Evolutionary conservation across 768 basidiomycete genomes (phyloP).

Genomic region (Kondoa subrosea): DNA sequence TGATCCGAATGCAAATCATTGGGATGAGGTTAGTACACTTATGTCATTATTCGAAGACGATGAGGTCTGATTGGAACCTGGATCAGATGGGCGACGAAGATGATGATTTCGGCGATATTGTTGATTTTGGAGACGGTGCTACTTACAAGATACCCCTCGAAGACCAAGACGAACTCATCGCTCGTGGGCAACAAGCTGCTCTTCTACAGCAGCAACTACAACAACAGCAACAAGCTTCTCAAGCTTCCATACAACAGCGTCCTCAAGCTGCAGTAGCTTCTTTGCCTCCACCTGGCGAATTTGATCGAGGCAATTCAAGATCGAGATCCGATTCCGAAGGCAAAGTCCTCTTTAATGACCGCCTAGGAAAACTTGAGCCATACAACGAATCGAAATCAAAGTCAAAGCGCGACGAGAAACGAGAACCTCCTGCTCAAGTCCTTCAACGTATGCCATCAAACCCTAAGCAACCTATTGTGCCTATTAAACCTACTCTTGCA

Average conservation of each 20-base stretch:
- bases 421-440: conserved; percentile 28
- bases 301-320: conserved; percentile 36
- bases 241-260: conserved; percentile 5
- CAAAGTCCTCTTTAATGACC: conserved; percentile 85
- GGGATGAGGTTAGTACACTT: conserved; percentile 94
- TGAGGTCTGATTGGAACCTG: conserved; percentile 13
- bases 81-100: conserved; percentile 58
- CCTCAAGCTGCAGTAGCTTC: conserved; percentile 16
- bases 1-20: conserved; percentile 84
- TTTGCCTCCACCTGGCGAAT: conserved; percentile 35
- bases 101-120: conserved; percentile 68
- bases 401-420: not conserved
- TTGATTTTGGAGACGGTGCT: conserved; percentile 89
- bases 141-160: conserved; percentile 59
- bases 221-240: conserved; percentile 12
- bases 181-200: conserved; percentile 15
- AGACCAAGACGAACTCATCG: conserved; percentile 27
- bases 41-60: no score
- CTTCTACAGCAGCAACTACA: conserved; percentile 38
- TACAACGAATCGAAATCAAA: conserved; percentile 32
- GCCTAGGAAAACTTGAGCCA: conserved; percentile 74
- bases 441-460: conserved; percentile 6
- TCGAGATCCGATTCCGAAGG: conserved; percentile 40
- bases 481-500: no score
- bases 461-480: no score